Percentiles rank a stretch among this genome's conserved stretches.
Conservation (phyloP, 495 filamentous ascomycete genomes). For the Penicillium fimorum region DNA sequence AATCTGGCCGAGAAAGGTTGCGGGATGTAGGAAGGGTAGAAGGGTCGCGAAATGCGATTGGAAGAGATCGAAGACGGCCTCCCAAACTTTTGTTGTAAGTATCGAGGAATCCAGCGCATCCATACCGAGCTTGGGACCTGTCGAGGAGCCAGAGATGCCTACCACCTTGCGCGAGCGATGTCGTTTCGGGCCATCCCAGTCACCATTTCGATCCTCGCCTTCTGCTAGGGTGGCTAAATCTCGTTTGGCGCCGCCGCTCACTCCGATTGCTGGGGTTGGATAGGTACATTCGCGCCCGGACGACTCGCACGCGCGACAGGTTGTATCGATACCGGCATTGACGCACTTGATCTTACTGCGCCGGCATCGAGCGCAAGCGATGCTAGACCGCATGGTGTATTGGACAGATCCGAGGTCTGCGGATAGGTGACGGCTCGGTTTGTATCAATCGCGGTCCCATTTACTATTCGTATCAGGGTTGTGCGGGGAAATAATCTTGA, state of each 20-base stretch:
- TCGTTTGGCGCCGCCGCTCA: slow-evolving; percentile 56
- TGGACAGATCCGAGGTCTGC: slow-evolving; percentile 23
- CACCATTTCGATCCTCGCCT: slow-evolving; percentile 58
- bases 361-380: slow-evolving; percentile 75
- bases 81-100: slow-evolving; percentile 68
- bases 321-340: slow-evolving; percentile 71
- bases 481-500: slow-evolving; percentile 7
- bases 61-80: slow-evolving; percentile 72
- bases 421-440: not conserved
- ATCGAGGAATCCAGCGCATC: slow-evolving; percentile 50
- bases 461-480: slow-evolving; percentile 9
- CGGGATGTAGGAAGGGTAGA: slow-evolving; percentile 78
- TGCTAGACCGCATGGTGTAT: slow-evolving; percentile 66
- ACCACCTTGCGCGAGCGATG: slow-evolving; percentile 53
- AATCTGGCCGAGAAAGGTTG: slow-evolving; percentile 65
- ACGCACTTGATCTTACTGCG: slow-evolving; percentile 83
- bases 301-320: slow-evolving; percentile 74
- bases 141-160: slow-evolving; percentile 32
- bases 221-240: slow-evolving; percentile 48
- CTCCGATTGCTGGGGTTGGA: slow-evolving; percentile 59
- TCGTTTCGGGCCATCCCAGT: slow-evolving; percentile 59
- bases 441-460: slow-evolving; percentile 8
- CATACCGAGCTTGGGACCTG: slow-evolving; percentile 34
- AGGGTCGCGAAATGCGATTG: slow-evolving; percentile 79
- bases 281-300: slow-evolving; percentile 77